phyloP scores from a whole-genome alignment of 2,329 filamentous ascomycete genomes.

The Calonectria naviculata region DNA sequence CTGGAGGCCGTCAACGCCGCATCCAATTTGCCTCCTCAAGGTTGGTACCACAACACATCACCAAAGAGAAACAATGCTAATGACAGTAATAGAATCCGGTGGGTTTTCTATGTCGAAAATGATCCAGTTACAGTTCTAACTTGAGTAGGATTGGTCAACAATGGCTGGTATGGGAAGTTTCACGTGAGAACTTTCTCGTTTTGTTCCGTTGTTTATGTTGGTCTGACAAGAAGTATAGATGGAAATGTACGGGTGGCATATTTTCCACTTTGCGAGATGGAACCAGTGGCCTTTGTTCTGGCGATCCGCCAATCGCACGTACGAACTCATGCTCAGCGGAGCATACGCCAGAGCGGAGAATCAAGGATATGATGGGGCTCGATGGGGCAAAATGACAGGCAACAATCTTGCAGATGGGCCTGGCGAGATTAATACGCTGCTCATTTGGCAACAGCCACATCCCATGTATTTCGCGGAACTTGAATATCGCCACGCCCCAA shows the following conservation, averaged over 20 bases:
- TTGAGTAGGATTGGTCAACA: neutral
- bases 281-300: neutral
- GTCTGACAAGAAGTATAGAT: neutral
- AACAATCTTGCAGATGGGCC: neutral
- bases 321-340: neutral
- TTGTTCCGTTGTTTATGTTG: fast-evolving
- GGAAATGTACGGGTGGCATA: neutral
- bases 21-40: neutral
- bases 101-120: neutral
- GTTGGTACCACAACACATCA: neutral
- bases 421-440: neutral
- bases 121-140: neutral
- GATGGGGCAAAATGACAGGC: neutral
- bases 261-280: neutral
- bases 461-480: neutral
- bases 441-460: neutral
- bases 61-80: neutral
- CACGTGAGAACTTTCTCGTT: neutral
- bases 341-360: neutral
- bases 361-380: neutral
- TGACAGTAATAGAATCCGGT: neutral
- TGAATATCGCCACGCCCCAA: neutral
- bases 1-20: neutral
- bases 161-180: neutral
- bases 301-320: neutral